Evolutionary conservation across 1,139 yeast species (phyloP).

Genomic region (Candida sanyaensis): DNA sequence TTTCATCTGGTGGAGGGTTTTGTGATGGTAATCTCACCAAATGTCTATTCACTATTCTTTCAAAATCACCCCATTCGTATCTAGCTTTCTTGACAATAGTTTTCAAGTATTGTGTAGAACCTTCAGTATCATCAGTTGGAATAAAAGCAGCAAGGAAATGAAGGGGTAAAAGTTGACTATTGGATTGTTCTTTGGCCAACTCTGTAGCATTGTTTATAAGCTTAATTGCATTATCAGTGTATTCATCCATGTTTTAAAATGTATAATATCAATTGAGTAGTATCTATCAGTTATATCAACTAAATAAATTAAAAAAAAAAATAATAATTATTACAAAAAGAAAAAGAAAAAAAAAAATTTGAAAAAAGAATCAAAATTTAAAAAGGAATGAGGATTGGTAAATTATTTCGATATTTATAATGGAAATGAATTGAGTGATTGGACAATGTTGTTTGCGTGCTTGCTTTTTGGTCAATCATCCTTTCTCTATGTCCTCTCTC

Average conservation of each 20-base stretch:
- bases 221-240: conserved; percentile 90
- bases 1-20: conserved; percentile 79
- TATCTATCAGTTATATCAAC: background rate
- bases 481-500: too few relatives aligned
- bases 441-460: background rate
- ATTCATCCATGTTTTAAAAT: conserved; percentile 50
- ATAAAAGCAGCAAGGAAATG: conserved; percentile 94
- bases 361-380: background rate
- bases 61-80: conserved; percentile 82
- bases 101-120: conserved; percentile 70
- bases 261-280: background rate
- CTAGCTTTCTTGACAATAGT: conserved; percentile 87
- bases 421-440: background rate
- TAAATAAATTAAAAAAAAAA: background rate
- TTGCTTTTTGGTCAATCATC: background rate
- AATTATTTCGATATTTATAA: background rate
- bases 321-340: background rate
- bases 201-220: conserved; percentile 78
- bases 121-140: conserved; percentile 63
- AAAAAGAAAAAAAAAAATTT: background rate
- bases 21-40: conserved; percentile 87
- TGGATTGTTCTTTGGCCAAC: conserved; percentile 81
- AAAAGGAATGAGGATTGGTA: background rate
- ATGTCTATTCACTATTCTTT: conserved; percentile 76
- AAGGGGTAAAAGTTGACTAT: conserved; percentile 80